A percentile compares a stretch with the other conserved stretches of the same genome.
These are phyloP conservation scores for Xylariaceae sp. DNA, from an alignment of 2,329 filamentous ascomycete genomes.

Conservation along the genomic window DNA sequence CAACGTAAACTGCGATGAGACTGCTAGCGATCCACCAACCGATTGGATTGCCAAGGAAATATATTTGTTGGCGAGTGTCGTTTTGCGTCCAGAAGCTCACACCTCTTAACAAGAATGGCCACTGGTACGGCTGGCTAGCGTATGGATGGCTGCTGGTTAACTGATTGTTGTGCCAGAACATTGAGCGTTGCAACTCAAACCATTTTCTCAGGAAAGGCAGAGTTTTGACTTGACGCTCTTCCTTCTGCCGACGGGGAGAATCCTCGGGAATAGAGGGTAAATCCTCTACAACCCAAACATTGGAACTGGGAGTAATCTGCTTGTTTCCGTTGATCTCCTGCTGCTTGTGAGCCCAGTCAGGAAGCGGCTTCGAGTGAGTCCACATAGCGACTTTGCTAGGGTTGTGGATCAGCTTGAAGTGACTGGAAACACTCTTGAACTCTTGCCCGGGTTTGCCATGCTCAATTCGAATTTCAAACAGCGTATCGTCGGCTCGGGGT, in stretches of 20 bases:
- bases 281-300: constrained; percentile 92
- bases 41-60: constrained; percentile 95
- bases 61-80: constrained; percentile 93
- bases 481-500: constrained; percentile 79
- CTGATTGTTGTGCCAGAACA: constrained; percentile 99
- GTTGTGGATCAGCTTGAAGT: constrained; percentile 95
- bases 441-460: constrained; percentile 78
- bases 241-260: constrained; percentile 72
- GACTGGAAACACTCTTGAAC: constrained; percentile 86
- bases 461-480: constrained; percentile 92
- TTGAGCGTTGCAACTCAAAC: constrained; percentile 92
- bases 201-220: constrained; percentile 92
- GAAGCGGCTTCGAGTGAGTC: constrained; percentile 94
- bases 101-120: constrained; percentile 95
- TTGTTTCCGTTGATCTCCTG: constrained; percentile 99
- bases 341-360: constrained; percentile 96
- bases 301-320: constrained; percentile 85
- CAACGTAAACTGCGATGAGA: constrained; percentile 88
- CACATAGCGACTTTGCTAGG: constrained; percentile 98
- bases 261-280: constrained; percentile 78
- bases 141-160: constrained; percentile 97
- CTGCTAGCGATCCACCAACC: constrained; percentile 97
- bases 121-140: constrained; percentile 90
- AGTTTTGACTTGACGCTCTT: constrained; percentile 76
- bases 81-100: constrained; percentile 99